Evolutionary conservation across 345 rosid species (phyloP).

Genomic region (Noccaea bulbosa): DNA sequence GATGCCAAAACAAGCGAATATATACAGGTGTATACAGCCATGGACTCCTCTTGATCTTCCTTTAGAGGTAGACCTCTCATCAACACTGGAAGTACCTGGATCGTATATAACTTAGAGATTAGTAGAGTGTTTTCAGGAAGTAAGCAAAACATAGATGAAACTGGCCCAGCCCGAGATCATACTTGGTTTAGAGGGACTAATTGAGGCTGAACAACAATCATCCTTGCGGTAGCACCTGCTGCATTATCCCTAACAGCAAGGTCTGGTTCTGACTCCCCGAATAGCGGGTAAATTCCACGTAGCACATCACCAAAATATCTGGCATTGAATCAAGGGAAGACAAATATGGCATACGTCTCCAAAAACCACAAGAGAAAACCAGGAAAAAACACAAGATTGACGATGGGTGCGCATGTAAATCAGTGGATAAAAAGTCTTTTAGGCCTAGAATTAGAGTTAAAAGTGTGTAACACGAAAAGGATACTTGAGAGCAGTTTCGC

Average conservation of each 20-base stretch:
- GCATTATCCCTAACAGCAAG: slow-evolving; percentile 97
- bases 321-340: slow-evolving; percentile 51
- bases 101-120: slow-evolving; percentile 16
- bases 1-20: slow-evolving; percentile 80
- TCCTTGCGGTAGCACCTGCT: slow-evolving; percentile 98
- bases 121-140: slow-evolving; percentile 19
- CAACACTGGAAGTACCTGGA: slow-evolving; percentile 90
- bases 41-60: slow-evolving; percentile 95
- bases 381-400: background rate
- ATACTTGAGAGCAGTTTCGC: slow-evolving; percentile 85
- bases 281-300: slow-evolving; percentile 74
- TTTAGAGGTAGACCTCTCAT: slow-evolving; percentile 88
- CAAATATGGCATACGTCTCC: slow-evolving; percentile 5
- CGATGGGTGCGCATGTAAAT: background rate
- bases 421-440: slow-evolving; percentile 11
- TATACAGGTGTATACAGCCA: slow-evolving; percentile 83
- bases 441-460: background rate
- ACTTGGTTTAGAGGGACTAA: slow-evolving; percentile 92
- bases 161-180: slow-evolving; percentile 26
- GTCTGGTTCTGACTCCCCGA: slow-evolving; percentile 95
- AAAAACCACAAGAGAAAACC: background rate
- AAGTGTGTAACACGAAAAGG: slow-evolving; percentile 48
- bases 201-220: slow-evolving; percentile 91
- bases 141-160: slow-evolving; percentile 1
- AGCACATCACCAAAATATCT: slow-evolving; percentile 84